phyloP scores from a whole-genome alignment of 352 stramenopile genomes.

The Peronospora destructor region DNA sequence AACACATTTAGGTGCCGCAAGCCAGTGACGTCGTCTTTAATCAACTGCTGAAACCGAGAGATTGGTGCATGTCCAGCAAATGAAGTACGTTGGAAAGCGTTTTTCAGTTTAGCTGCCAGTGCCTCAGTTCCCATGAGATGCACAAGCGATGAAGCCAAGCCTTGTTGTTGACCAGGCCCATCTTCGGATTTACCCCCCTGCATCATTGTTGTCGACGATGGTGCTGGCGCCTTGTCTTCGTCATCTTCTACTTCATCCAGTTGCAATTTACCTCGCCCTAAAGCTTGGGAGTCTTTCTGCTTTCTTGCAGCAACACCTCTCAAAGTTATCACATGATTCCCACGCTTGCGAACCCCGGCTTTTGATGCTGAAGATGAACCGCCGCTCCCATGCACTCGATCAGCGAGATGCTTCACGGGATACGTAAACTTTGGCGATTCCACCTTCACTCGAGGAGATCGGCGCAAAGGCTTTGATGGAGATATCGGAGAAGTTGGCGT shows the following conservation, averaged over 20 bases:
- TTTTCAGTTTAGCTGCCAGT: conserved; percentile 24
- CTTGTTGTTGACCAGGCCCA: not conserved
- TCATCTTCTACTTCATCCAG: not conserved
- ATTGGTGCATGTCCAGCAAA: conserved; percentile 21
- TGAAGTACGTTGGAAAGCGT: conserved; percentile 12
- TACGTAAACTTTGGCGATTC: conserved; percentile 8
- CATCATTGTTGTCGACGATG: not conserved
- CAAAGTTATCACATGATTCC: conserved; percentile 9
- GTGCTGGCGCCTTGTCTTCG: conserved; percentile 2
- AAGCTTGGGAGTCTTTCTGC: conserved; percentile 5
- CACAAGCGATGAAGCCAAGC: conserved; percentile 3
- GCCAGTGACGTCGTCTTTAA: conserved; percentile 20
- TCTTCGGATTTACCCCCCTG: conserved; percentile 5
- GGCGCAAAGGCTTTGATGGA: conserved; percentile 1
- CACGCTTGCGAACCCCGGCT: conserved; percentile 17
- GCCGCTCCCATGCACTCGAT: not conserved
- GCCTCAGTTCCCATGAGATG: conserved; percentile 28
- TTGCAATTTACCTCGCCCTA: conserved; percentile 1
- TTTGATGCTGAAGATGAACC: not conserved
- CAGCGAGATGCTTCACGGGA: not conserved
- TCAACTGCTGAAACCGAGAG: conserved; percentile 31
- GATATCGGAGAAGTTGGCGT: not conserved
- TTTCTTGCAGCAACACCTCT: conserved; percentile 8
- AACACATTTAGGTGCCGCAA: conserved; percentile 25
- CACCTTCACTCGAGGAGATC: conserved; percentile 16